Percentiles rank a stretch among this genome's conserved stretches.
phyloP scores from a whole-genome alignment of 2,329 filamentous ascomycete species.

The Diaporthe caulivora region DNA sequence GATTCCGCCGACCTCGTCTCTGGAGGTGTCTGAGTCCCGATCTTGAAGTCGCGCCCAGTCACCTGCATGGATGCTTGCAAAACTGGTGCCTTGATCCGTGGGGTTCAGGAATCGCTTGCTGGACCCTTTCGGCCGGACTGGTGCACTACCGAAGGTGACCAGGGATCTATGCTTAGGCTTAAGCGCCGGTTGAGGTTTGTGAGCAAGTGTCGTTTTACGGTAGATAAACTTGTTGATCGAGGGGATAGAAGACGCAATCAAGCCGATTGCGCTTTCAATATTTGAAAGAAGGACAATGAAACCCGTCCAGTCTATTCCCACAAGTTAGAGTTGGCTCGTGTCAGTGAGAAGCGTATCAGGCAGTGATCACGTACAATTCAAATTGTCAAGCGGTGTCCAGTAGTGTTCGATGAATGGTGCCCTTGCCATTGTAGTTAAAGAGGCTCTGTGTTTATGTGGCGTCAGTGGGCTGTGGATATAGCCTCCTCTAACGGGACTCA shows the following conservation, averaged over 20 bases:
- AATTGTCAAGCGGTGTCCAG: slow-evolving; percentile 41
- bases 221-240: slow-evolving; percentile 33
- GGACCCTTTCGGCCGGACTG: slow-evolving; percentile 19
- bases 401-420: slow-evolving; percentile 44
- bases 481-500: neutral
- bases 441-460: slow-evolving; percentile 38
- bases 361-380: slow-evolving; percentile 40
- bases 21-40: slow-evolving; percentile 24
- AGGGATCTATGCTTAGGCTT: slow-evolving; percentile 10
- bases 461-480: slow-evolving; percentile 4
- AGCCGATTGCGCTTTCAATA: slow-evolving; percentile 41
- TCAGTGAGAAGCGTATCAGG: neutral
- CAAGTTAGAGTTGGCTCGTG: neutral
- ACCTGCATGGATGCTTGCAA: slow-evolving; percentile 20
- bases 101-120: slow-evolving; percentile 25
- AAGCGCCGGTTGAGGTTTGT: neutral
- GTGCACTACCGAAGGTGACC: slow-evolving; percentile 30
- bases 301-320: slow-evolving; percentile 42
- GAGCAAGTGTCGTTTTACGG: neutral
- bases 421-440: slow-evolving; percentile 43
- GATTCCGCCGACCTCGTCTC: slow-evolving; percentile 12
- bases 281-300: slow-evolving; percentile 44
- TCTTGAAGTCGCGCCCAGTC: slow-evolving; percentile 30
- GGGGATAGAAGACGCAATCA: slow-evolving; percentile 37
- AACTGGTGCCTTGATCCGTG: slow-evolving; percentile 32